These are phyloP conservation scores for Vaccinium myrtillus DNA, from an alignment of 148 eudicot species.

Conservation along the genomic window DNA sequence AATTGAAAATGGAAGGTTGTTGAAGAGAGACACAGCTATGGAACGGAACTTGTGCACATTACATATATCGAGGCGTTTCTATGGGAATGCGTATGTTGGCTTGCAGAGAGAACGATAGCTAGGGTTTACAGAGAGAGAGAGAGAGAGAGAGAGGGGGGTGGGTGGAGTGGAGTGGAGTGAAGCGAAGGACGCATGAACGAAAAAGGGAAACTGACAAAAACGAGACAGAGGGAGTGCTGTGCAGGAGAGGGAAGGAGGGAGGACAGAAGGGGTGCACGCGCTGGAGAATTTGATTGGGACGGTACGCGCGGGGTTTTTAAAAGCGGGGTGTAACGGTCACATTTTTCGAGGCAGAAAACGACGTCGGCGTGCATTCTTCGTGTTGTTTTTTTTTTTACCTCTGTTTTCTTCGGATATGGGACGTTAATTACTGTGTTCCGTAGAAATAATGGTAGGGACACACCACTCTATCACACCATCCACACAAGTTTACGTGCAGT, in stretches of 20 bases:
- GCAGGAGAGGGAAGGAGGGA: slow-evolving; percentile 1
- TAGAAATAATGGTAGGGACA: too few species aligned
- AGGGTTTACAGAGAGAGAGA: background rate
- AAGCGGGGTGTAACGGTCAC: slow-evolving; percentile 45
- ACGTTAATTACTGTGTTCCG: too few species aligned
- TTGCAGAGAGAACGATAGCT: background rate
- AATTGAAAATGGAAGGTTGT: background rate
- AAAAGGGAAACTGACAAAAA: slow-evolving; percentile 31
- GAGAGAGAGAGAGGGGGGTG: background rate
- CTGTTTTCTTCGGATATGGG: too few species aligned
- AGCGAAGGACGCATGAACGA: background rate
- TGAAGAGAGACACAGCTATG: background rate
- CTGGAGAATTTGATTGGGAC: slow-evolving; percentile 12
- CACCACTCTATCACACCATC: too few species aligned
- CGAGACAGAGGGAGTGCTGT: background rate
- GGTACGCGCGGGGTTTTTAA: slow-evolving; percentile 13
- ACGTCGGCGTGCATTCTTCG: background rate
- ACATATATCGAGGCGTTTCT: too few species aligned
- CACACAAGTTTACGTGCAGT: too few species aligned
- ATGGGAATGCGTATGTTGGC: background rate
- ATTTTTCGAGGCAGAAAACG: slow-evolving; percentile 27
- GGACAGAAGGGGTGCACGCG: slow-evolving; percentile 13
- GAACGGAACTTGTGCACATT: too few species aligned
- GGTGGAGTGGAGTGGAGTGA: background rate
- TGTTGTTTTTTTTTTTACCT: too few species aligned